phyloP scores from a whole-genome alignment of 108 stramenopile species.

The Cyclotella atomus region DNA sequence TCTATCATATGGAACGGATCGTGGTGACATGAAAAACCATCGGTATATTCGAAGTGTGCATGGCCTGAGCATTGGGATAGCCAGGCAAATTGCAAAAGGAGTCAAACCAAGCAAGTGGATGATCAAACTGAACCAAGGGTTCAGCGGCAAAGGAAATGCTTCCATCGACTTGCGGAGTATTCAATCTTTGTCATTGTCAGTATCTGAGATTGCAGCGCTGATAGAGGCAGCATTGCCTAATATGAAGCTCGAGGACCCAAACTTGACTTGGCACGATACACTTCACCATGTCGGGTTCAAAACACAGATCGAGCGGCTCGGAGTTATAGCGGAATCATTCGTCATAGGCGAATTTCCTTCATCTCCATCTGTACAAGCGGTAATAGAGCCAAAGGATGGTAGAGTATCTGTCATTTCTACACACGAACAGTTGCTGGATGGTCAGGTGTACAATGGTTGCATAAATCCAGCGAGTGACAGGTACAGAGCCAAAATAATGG shows the following conservation, averaged over 20 bases:
- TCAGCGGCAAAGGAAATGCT: slow-evolving; percentile 41
- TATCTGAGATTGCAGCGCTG: slow-evolving; percentile 11
- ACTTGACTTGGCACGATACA: slow-evolving; percentile 20
- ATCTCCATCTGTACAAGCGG: slow-evolving; percentile 38
- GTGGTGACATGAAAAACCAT: slow-evolving; percentile 20
- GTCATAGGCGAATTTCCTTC: slow-evolving; percentile 36
- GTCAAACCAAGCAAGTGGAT: slow-evolving; percentile 32
- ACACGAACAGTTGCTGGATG: slow-evolving; percentile 38
- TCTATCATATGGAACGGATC: slow-evolving; percentile 7
- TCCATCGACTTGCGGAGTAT: slow-evolving; percentile 20
- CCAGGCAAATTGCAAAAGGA: slow-evolving; percentile 24
- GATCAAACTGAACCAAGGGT: slow-evolving; percentile 45
- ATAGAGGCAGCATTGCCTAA: slow-evolving; percentile 29
- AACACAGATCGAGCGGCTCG: slow-evolving; percentile 29
- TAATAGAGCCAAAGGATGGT: slow-evolving; percentile 20
- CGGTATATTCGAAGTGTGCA: slow-evolving; percentile 30
- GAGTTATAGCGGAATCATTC: slow-evolving; percentile 46
- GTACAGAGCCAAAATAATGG: slow-evolving; percentile 27
- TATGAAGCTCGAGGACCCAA: slow-evolving; percentile 36
- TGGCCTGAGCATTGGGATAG: slow-evolving; percentile 28
- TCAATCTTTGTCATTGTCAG: slow-evolving; percentile 1
- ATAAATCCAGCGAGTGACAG: slow-evolving; percentile 17
- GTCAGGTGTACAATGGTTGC: slow-evolving; percentile 38
- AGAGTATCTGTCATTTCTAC: slow-evolving; percentile 34
- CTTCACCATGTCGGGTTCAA: slow-evolving; percentile 21